Conservation (phyloP, 805 yeast species). For the Priceomyces melissophilus region DNA sequence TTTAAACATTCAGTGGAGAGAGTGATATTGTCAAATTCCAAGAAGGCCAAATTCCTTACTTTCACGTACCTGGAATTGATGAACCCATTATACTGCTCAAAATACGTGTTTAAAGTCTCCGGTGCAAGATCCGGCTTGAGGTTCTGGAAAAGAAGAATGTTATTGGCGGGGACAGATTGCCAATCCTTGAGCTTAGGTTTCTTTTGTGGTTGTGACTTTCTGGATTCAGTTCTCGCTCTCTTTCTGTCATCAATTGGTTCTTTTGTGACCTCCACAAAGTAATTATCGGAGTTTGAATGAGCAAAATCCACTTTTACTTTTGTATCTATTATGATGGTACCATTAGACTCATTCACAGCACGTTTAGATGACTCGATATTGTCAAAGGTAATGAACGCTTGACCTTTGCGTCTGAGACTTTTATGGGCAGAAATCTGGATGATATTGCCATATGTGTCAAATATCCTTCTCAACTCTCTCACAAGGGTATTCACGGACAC, state of each 20-base stretch:
- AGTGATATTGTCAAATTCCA: slow-evolving; percentile 64
- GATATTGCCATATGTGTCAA: slow-evolving; percentile 46
- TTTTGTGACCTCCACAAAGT: slow-evolving; percentile 10
- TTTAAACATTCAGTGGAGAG: slow-evolving; percentile 42
- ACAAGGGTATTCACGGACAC: slow-evolving; percentile 52
- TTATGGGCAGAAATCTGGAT: slow-evolving; percentile 53
- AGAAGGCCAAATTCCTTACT: slow-evolving; percentile 69
- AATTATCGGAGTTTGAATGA: slow-evolving; percentile 42
- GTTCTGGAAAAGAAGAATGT: slow-evolving; percentile 62
- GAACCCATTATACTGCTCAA: slow-evolving; percentile 56
- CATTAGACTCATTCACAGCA: slow-evolving; percentile 45
- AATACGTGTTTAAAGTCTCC: slow-evolving; percentile 38
- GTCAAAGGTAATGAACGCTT: slow-evolving; percentile 69
- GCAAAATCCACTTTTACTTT: slow-evolving; percentile 46
- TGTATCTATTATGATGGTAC: slow-evolving; percentile 42
- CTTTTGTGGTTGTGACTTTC: slow-evolving; percentile 9
- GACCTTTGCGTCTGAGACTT: slow-evolving; percentile 70
- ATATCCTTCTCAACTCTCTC: slow-evolving; percentile 37
- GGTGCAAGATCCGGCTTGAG: slow-evolving; percentile 45
- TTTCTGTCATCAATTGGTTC: slow-evolving; percentile 18
- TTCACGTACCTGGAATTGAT: slow-evolving; percentile 63
- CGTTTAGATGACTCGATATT: slow-evolving; percentile 37
- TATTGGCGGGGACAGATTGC: slow-evolving; percentile 61
- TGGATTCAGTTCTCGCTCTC: slow-evolving; percentile 11
- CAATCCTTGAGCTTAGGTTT: slow-evolving; percentile 17